Conservation (phyloP, 2,329 filamentous ascomycete genomes). For the Diaporthe destruens region DNA sequence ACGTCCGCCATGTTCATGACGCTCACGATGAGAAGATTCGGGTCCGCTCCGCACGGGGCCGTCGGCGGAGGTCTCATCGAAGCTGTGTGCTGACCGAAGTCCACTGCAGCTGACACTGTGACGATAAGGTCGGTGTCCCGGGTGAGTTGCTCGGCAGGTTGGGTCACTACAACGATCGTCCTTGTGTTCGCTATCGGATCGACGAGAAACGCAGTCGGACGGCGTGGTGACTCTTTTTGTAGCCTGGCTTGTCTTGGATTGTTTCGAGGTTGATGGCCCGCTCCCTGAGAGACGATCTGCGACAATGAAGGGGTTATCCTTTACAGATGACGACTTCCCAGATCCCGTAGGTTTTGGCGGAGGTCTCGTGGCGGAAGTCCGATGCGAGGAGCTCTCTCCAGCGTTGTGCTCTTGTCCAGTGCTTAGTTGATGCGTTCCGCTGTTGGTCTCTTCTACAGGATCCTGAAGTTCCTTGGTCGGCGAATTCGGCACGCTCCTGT, state of each 20-base stretch:
- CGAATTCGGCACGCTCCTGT: constrained; percentile 35
- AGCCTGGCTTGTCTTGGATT: constrained; percentile 2
- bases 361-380: background rate
- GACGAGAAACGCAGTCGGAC: constrained; percentile 39
- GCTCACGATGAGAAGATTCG: background rate
- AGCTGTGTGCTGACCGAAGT: background rate
- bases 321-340: constrained; percentile 33
- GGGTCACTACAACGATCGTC: constrained; percentile 40
- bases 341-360: constrained; percentile 15
- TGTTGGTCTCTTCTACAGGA: background rate
- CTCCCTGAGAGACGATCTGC: constrained; percentile 43
- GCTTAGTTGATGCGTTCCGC: background rate
- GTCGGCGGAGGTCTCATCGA: constrained; percentile 27
- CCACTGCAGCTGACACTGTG: constrained; percentile 45
- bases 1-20: background rate
- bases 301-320: constrained; percentile 45
- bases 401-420: background rate
- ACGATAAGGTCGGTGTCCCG: constrained; percentile 43
- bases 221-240: background rate
- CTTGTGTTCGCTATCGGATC: constrained; percentile 36
- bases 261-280: constrained; percentile 6
- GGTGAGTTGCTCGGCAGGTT: constrained; percentile 44
- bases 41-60: constrained; percentile 37
- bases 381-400: background rate
- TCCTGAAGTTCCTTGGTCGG: constrained; percentile 21